Evolutionary conservation across 257 asterid species (phyloP).

Genomic region (Solanum medicagineum): DNA sequence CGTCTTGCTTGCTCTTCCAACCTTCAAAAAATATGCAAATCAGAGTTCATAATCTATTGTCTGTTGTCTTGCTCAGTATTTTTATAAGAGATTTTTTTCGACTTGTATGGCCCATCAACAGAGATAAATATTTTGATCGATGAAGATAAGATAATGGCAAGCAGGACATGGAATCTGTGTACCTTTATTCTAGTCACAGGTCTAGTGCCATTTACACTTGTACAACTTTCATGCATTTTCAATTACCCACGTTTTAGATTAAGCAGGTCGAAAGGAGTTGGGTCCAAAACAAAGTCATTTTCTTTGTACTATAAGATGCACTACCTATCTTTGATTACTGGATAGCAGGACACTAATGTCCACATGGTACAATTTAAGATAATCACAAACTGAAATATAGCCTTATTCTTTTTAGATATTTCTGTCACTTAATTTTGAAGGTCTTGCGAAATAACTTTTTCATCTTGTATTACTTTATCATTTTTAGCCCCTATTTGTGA

Average conservation of each 20-base stretch:
- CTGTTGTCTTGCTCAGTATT: not conserved
- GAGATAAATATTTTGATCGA: not conserved
- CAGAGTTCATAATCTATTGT: not conserved
- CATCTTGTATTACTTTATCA: too few relatives aligned
- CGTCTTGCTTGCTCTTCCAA: constrained; percentile 46
- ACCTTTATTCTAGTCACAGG: not conserved
- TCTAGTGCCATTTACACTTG: not conserved
- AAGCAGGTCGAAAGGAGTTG: not conserved
- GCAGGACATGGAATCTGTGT: not conserved
- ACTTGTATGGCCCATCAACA: accelerated
- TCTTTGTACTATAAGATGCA: not conserved
- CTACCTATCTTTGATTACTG: not conserved
- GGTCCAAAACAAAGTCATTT: not conserved
- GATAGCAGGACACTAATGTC: not conserved
- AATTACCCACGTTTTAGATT: not conserved
- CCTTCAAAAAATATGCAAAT: constrained; percentile 13
- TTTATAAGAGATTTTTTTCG: not conserved
- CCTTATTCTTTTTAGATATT: not conserved
- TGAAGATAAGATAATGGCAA: not conserved
- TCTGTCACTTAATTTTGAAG: not conserved
- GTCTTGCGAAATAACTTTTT: too few relatives aligned
- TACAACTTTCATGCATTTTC: not conserved
- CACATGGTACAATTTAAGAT: not conserved
- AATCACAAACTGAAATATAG: not conserved
- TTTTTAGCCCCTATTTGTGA: too few relatives aligned